These are phyloP conservation scores for Leccinum ochraceum DNA, from an alignment of 768 basidiomycete species.

Conservation along the genomic window DNA sequence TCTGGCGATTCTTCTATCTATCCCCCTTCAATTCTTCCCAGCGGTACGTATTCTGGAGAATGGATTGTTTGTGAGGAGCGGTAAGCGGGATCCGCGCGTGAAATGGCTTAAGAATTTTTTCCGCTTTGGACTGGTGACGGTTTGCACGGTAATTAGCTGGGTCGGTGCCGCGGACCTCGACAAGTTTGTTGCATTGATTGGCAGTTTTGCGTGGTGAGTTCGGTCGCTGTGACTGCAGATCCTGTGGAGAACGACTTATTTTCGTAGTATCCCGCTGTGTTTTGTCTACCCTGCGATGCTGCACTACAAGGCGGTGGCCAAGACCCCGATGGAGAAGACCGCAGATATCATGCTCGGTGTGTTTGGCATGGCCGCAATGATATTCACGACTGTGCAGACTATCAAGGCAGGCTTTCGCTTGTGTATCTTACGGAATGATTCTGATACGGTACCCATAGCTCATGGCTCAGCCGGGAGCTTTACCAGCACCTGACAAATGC, in stretches of 20 bases:
- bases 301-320: conserved; percentile 85
- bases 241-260: conserved; percentile 15
- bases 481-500: conserved; percentile 36
- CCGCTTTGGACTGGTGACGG: conserved; percentile 69
- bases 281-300: conserved; percentile 94
- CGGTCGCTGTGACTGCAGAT: background rate
- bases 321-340: conserved; percentile 62
- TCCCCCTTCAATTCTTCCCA: conserved; percentile 96
- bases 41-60: conserved; percentile 98
- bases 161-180: conserved; percentile 86
- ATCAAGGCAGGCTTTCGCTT: conserved; percentile 47
- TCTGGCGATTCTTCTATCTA: conserved; percentile 89
- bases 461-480: conserved; percentile 53
- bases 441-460: conserved; percentile 42
- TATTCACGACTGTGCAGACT: conserved; percentile 83
- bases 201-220: conserved; percentile 89
- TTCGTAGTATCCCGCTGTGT: conserved; percentile 81
- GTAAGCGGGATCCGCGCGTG: conserved; percentile 75
- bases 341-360: conserved; percentile 71
- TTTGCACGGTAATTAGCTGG: conserved; percentile 84
- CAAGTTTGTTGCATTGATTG: conserved; percentile 93
- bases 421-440: conserved; percentile 1
- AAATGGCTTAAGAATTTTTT: conserved; percentile 98
- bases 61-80: conserved; percentile 84
- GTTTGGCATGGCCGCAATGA: conserved; percentile 71